Conservation (phyloP, 495 filamentous ascomycete species). For the Hypomontagnella monticulosa region DNA sequence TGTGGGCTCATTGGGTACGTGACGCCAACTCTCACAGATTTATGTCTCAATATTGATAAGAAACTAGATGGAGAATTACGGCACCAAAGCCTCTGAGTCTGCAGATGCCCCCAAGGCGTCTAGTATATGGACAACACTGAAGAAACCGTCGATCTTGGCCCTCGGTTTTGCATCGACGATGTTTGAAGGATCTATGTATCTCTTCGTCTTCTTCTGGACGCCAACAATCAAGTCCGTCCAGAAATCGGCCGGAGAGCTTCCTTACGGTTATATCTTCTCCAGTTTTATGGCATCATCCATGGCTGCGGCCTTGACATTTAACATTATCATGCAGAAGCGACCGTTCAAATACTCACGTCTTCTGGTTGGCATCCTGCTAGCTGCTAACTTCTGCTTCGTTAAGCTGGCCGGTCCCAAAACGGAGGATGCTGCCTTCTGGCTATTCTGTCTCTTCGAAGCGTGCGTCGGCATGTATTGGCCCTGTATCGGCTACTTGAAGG, state of each 20-base stretch:
- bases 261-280: conserved; percentile 66
- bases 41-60: conserved; percentile 8
- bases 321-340: conserved; percentile 46
- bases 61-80: conserved; percentile 58
- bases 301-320: conserved; percentile 58
- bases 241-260: conserved; percentile 48
- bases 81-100: conserved; percentile 38
- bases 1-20: conserved; percentile 60
- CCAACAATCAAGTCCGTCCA: conserved; percentile 58
- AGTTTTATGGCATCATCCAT: conserved; percentile 66
- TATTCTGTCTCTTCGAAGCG: conserved; percentile 63
- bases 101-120: conserved; percentile 22
- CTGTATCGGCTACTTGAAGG: conserved; percentile 60
- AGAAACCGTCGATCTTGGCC: conserved; percentile 53
- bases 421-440: conserved; percentile 60
- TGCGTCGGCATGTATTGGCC: conserved; percentile 66
- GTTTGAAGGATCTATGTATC: conserved; percentile 68
- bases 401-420: conserved; percentile 51
- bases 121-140: conserved; percentile 35
- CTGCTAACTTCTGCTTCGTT: conserved; percentile 50
- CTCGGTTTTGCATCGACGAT: conserved; percentile 60
- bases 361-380: conserved; percentile 50
- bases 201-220: conserved; percentile 68
- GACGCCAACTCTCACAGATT: background rate
- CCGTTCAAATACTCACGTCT: conserved; percentile 44